Base-by-base conservation (phyloP, 2,329 filamentous ascomycete genomes). In the Samsoniella hepiali region DNA sequence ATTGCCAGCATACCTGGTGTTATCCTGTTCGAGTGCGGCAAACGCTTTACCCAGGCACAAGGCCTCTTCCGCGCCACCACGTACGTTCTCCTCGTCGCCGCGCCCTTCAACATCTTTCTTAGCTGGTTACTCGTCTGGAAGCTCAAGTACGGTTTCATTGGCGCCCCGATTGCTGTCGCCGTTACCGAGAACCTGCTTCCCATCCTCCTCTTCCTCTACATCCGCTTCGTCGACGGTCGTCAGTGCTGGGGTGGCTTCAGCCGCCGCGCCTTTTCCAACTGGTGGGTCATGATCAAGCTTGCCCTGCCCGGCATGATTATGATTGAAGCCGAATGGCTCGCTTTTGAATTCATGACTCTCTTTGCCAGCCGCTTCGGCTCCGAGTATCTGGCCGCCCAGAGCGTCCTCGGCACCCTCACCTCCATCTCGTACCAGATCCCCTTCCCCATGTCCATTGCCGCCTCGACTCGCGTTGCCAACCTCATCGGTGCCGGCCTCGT, bases 291-390 rank as follows among this genome's bases (percentile, higher is more conserved):
- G 94, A 85, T 98, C 69, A 86, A 87, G 55, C 88, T 98, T 44
- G 92, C 94, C 0, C 79, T 97, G 13, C 93, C 94, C 0, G 94
- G 94, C 1, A 87, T 98, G 73, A 80, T 97, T 67, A 97, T 97
- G 93, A 90, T 98, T 2, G 88, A 96, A 74, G 93, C 94, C 5
- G 94, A 98, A 74, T 96, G 91, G 78, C 83, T 97, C 11, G 93
- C 93, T 7, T 98, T 98, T 74, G 94, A 98, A 74, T 87, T 97
- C 56, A 81, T 97, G 66, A 97, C 93, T 0, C 81, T 97, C n/a
- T 87, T 88, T 9, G 86, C 91, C 0, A 91, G 89, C 58, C 91
- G 90, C 69, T 88, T 97, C 64, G 91, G 90, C 17, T 87, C 91
- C 1, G 88, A 88, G 22, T 87, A 89, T 65, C 84, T 98, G 1